Conservation (phyloP, 257 asterid genomes). For the Solanum pinnatisectum region DNA sequence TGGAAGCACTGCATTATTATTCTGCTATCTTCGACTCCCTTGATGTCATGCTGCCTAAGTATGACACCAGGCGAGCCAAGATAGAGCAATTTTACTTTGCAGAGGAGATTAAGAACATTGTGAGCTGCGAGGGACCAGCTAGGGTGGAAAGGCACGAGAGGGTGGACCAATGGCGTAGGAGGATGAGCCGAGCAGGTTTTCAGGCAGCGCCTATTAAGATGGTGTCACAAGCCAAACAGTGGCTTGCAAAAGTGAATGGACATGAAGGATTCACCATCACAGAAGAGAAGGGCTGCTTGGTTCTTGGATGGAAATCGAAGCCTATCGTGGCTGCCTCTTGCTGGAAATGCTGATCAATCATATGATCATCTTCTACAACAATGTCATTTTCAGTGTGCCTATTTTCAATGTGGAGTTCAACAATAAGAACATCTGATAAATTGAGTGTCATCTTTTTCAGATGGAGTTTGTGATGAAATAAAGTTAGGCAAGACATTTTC, state of each 20-base stretch:
- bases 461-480: neutral
- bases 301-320: constrained; percentile 83
- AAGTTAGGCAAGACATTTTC: neutral
- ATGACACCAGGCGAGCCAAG: constrained; percentile 63
- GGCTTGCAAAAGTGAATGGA: constrained; percentile 38
- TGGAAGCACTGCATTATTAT: constrained; percentile 73
- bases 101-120: constrained; percentile 80
- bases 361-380: neutral
- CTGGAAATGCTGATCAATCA: constrained; percentile 64
- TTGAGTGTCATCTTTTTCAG: neutral
- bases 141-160: constrained; percentile 78
- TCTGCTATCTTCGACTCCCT: constrained; percentile 76
- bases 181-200: constrained; percentile 86
- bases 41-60: constrained; percentile 65
- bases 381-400: neutral
- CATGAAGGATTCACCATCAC: constrained; percentile 61
- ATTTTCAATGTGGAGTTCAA: neutral
- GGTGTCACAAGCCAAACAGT: constrained; percentile 53
- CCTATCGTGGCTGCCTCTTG: constrained; percentile 82
- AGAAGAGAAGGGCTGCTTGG: constrained; percentile 82
- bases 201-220: constrained; percentile 55
- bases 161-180: constrained; percentile 79
- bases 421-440: neutral
- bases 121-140: constrained; percentile 80
- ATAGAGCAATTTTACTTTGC: constrained; percentile 81